Percentiles rank a stretch among this genome's conserved stretches.
phyloP scores from a whole-genome alignment of 2,329 filamentous ascomycete species.

The Pleomassaria siparia region DNA sequence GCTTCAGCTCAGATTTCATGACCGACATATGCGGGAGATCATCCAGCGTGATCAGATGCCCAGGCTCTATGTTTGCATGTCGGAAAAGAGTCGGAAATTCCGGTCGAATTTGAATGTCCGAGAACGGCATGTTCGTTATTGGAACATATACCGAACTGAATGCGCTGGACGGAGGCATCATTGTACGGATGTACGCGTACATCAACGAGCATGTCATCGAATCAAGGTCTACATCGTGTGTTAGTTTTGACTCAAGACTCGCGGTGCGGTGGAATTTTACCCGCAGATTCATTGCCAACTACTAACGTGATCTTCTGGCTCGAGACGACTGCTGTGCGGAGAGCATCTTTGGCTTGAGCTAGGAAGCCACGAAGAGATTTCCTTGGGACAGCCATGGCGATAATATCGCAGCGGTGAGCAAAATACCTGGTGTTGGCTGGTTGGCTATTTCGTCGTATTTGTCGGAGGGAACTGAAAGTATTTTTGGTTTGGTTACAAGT shows the following conservation, averaged over 20 bases:
- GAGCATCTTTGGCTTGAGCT: conserved; percentile 45
- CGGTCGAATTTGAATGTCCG: conserved; percentile 70
- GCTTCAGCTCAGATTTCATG: conserved; percentile 49
- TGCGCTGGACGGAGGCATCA: conserved; percentile 50
- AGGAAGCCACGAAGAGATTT: conserved; percentile 52
- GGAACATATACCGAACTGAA: conserved; percentile 65
- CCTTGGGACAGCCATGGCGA: conserved; percentile 45
- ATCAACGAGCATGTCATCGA: conserved; percentile 75
- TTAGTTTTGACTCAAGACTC: conserved; percentile 9
- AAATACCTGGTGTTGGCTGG: neutral
- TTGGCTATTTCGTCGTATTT: neutral
- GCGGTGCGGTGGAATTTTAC: conserved; percentile 24
- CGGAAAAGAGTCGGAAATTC: conserved; percentile 69
- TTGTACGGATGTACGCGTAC: conserved; percentile 71
- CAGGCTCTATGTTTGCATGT: conserved; percentile 59
- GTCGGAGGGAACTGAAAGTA: neutral
- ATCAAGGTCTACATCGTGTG: conserved; percentile 66
- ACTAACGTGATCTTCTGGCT: conserved; percentile 51
- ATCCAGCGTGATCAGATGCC: conserved; percentile 66
- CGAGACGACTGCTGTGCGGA: conserved; percentile 44
- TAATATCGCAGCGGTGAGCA: conserved; percentile 15
- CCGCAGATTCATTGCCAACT: conserved; percentile 57
- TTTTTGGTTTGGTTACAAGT: neutral
- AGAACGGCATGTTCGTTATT: conserved; percentile 68
- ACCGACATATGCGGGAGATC: conserved; percentile 58